Evolutionary conservation across 345 rosid genomes (phyloP), one percentile per base, ranked within the genome.

Genomic region (Brassica rapa): DNA sequence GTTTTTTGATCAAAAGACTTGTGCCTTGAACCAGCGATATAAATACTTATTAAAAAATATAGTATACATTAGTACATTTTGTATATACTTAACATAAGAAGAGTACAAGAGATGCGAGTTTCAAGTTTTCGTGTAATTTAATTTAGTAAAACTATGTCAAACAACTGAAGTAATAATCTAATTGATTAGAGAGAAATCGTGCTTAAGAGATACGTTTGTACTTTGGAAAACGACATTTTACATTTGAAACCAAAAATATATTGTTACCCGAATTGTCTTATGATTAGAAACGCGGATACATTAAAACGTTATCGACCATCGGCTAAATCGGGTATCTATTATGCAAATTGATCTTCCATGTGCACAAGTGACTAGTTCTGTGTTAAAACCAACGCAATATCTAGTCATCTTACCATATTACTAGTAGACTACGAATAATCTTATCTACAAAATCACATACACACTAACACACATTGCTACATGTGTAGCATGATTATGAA

Each of bases 391-490:
- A 64, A 78, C 81, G 68, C 49, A 66, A 46, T 9, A 62, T 46
- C 68, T 66, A 78, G 81, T 66, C 81, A 78, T 72, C 81, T 55
- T 19, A 39, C 59, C 37, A 68, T 69, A 69, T 3, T 11, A 27
- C 30, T 27, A 27, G 30, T 27, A 39, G 3, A 46, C 53, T 46
- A 46, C 10, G 4, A 43, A 15, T 6, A 6, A 15, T 59, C 46
- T 39, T 39, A 35, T 21, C 74, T 3, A 16, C 10, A 73, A 29
- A 43, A 6, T 5, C 62, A 2, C 61, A 41, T 11, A 41, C 4
- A 37, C 19, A 19, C 19, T 19, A 19, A 19, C 19, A 19, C 37
- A 32, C 10, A 49, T 6, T 57, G 1, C 67, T 15, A 65, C 37
- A 32, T 29, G 15, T 46, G 49, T 72, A 51, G 64, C 71, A 55